phyloP scores from a whole-genome alignment of 1,284 basidiomycete species.

The Ceratobasidium sp. region DNA sequence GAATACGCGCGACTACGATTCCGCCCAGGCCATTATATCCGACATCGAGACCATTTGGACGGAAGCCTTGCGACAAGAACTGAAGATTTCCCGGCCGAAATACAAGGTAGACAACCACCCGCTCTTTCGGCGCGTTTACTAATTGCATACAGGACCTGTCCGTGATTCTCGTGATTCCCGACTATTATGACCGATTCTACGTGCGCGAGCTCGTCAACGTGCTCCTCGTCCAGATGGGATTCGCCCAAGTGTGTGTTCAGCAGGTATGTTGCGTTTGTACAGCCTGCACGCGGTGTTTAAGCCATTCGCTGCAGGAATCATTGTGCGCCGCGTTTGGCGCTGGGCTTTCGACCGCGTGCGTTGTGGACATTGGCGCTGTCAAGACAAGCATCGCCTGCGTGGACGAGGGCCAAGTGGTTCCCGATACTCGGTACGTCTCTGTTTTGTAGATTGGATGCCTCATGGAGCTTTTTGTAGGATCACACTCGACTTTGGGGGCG shows the following conservation, averaged over 20 bases:
- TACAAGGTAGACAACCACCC: slow-evolving; percentile 61
- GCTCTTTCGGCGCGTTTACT: not conserved
- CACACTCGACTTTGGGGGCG: slow-evolving; percentile 85
- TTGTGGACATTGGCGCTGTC: slow-evolving; percentile 91
- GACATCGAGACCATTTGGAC: slow-evolving; percentile 79
- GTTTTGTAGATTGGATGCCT: not conserved
- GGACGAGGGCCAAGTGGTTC: slow-evolving; percentile 89
- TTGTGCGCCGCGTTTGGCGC: slow-evolving; percentile 94
- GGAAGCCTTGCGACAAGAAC: slow-evolving; percentile 64
- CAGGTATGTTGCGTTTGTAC: slow-evolving; percentile 62
- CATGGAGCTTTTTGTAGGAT: slow-evolving; percentile 60
- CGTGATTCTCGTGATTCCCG: slow-evolving; percentile 89
- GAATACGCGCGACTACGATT: slow-evolving; percentile 76
- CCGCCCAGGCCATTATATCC: slow-evolving; percentile 67
- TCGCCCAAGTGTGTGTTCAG: slow-evolving; percentile 88
- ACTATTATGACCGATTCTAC: slow-evolving; percentile 86
- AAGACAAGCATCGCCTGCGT: slow-evolving; percentile 90
- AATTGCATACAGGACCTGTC: slow-evolving; percentile 71
- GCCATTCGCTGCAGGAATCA: slow-evolving; percentile 67
- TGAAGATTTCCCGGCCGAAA: slow-evolving; percentile 64
- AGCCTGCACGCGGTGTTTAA: slow-evolving; percentile 1
- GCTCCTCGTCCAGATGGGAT: slow-evolving; percentile 82
- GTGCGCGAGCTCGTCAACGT: slow-evolving; percentile 81
- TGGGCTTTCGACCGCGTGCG: slow-evolving; percentile 91
- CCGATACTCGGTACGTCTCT: slow-evolving; percentile 78